Evolutionary conservation across 768 basidiomycete genomes (phyloP).

Genomic region (Pleurotus salmoneostramineus): DNA sequence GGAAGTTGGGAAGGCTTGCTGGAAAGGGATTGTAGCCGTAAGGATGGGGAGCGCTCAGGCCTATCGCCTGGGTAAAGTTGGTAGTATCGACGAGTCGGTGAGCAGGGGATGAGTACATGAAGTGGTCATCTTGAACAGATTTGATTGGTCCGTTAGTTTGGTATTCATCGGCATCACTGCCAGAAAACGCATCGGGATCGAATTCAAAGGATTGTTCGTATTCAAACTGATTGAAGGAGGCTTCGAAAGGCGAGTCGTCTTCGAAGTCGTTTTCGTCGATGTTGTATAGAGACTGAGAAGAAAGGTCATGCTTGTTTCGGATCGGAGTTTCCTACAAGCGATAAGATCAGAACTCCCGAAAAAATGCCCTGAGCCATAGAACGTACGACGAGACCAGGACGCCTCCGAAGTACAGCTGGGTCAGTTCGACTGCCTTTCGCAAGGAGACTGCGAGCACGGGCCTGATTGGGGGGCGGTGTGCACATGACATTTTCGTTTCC

Average conservation of each 20-base stretch:
- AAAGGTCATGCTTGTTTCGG: neutral
- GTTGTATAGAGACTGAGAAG: constrained; percentile 46
- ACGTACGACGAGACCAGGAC: constrained; percentile 12
- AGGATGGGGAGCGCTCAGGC: neutral
- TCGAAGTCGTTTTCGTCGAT: constrained; percentile 72
- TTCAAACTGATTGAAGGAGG: constrained; percentile 18
- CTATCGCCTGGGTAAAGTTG: constrained; percentile 2
- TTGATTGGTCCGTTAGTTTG: neutral
- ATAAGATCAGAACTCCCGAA: neutral
- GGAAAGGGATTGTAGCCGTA: neutral
- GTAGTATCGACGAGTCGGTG: neutral
- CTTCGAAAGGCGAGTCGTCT: constrained; percentile 18
- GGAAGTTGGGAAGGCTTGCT: neutral
- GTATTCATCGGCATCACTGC: neutral
- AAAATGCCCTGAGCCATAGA: neutral
- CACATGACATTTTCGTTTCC: constrained; percentile 23
- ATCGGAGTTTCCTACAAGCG: neutral
- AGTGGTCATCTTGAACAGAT: neutral
- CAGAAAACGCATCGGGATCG: neutral
- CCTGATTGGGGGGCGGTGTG: constrained; percentile 67
- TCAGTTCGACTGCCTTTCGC: constrained; percentile 72
- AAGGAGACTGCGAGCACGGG: constrained; percentile 50
- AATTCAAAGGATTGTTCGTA: constrained; percentile 17
- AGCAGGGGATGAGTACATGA: neutral
- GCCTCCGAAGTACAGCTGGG: constrained; percentile 50